Evolutionary conservation across 2,329 filamentous ascomycete species (phyloP), one percentile per base, ranked within the genome.

Genomic region (Verticillium tricorpus): DNA sequence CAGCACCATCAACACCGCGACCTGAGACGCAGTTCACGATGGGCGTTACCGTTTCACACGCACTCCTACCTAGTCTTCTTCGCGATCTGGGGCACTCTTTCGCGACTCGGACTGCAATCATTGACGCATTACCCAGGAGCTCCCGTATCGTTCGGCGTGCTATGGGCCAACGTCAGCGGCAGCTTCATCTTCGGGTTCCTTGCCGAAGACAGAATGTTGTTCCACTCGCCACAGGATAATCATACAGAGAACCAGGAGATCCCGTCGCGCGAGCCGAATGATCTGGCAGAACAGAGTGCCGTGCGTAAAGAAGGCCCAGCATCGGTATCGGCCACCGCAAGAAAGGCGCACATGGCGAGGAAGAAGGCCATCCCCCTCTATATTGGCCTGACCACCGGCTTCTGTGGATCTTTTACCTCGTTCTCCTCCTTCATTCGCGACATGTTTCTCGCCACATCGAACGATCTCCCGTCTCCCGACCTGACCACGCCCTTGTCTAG

Each of bases 321-420:
- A 65, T 76, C 17, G 76, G 82, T 61, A 66, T 81, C 4, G 8
- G 72, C 73, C 7, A 77, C 79, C 2, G 80, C 79, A 5, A 83
- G 82, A 67, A 84, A 88, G 70, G 81, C 80, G 1, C 85, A 90
- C 70, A 73, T 83, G 40, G 80, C 86, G 5, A 77, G 81, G 32
- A 97, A 97, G 72, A 96, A 96, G 78, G 91, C 90, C 0, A 90
- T 96, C 32, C 93, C 94, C 0, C 80, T 97, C 0, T 97, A 96
- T 71, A 89, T 96, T 62, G 93, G 91, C 58, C 84, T 97, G 6
- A 86, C 91, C 0, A 96, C 90, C 0, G 94, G 90, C 12, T 95
- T 95, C 74, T 96, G 92, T 69, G 92, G 94, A 64, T 93, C 90
- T 67, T 91, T 95, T 70, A 97, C 93, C 0, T 93, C 90, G 11